Evolutionary conservation across 345 rosid genomes (phyloP), one percentile per base, ranked within the genome.

Genomic region (Salix exigua): DNA sequence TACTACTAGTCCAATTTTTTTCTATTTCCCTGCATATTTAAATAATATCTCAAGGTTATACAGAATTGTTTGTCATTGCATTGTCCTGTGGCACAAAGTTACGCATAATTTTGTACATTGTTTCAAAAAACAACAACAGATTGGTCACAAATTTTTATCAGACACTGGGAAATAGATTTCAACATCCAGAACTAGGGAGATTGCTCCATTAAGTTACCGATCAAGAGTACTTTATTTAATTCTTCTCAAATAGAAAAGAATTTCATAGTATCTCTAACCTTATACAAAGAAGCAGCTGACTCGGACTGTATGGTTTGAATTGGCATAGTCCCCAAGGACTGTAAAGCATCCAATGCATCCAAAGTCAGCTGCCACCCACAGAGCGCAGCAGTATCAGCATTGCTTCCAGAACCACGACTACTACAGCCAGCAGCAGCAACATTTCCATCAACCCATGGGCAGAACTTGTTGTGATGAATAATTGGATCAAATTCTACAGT

Each of bases 371-470:
- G 94, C 98, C 97, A 96, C 7, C 99, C 99, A 82, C 97, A 92
- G 62, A 89, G 87, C 9, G 91, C 94, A 72, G 84, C 84, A 19
- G 84, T 80, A 72, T 88, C 88, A 70, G 86, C 87, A 74, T 81
- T 82, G 55, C 85, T 82, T 79, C 90, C 83, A 63, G 93, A 83
- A 78, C 88, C 81, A 78, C 82, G 84, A 84, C 84, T 83, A 72
- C 87, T 83, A 78, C 89, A 85, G 74, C 99, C 97, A 81, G 99
- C 99, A 77, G 97, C 99, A 75, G 98, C 97, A 82, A 96, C 99
- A 82, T 90, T 91, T 71, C 97, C 95, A 85, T 94, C 90, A 75
- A 96, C 98, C 98, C 99, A 96, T 46, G 99, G 99, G 82, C 99
- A 96, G 84, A 88, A 93, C 81, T 87, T 88, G 80, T 94, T 90